Conservation (phyloP, 306 rosid genomes). For the Carpinus viminea region DNA sequence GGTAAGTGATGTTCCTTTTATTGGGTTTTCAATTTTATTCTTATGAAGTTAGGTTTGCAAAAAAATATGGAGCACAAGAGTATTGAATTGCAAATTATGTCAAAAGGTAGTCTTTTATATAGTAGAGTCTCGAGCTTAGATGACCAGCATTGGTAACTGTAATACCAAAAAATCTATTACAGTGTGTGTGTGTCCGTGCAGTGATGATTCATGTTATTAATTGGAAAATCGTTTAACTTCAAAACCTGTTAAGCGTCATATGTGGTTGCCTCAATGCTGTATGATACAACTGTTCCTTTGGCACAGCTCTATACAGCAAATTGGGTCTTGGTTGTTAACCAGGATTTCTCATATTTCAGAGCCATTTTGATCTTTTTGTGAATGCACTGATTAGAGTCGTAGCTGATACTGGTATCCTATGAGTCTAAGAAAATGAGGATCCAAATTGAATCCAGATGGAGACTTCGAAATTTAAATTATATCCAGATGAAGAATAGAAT, state of each 20-base stretch:
- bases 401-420: background rate
- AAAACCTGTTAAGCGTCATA: background rate
- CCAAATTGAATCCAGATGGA: background rate
- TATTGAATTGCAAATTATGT: conserved; percentile 8
- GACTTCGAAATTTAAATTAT: too few relatives aligned
- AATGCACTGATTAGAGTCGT: background rate
- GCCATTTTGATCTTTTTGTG: background rate
- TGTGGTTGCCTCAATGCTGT: background rate
- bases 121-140: background rate
- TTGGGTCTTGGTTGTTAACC: background rate
- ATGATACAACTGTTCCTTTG: conserved; percentile 1
- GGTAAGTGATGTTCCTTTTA: conserved; percentile 40
- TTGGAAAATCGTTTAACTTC: background rate
- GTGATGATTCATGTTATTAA: background rate
- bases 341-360: background rate
- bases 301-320: too few relatives aligned
- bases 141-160: background rate
- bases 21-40: background rate
- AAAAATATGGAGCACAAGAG: background rate
- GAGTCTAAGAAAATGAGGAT: background rate
- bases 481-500: background rate
- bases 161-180: background rate
- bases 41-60: background rate
- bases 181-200: background rate
- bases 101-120: background rate